phyloP scores from a whole-genome alignment of 345 rosid species.

The Citrus inodora region DNA sequence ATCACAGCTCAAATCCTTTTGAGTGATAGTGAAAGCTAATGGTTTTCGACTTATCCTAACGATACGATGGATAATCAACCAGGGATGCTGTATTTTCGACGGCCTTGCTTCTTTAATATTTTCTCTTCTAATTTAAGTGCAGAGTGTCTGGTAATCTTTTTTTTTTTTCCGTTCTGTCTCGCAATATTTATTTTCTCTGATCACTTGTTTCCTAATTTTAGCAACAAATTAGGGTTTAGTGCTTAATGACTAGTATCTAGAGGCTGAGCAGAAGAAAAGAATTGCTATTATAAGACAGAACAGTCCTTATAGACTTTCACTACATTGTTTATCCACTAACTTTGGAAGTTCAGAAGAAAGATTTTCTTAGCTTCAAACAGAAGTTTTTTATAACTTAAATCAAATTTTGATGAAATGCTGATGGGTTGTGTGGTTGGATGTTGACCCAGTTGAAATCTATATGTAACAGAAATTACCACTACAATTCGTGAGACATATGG shows the following conservation, averaged over 20 bases:
- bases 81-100: conserved; percentile 25
- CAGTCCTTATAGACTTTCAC: background rate
- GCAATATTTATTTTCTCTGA: background rate
- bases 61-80: background rate
- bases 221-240: conserved; percentile 11
- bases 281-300: background rate
- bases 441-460: background rate
- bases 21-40: background rate
- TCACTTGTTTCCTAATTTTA: background rate
- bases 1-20: background rate
- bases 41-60: background rate
- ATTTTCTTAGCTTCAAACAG: no score
- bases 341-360: background rate
- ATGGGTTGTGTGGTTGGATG: conserved; percentile 1
- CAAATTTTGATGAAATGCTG: conserved; percentile 4
- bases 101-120: conserved; percentile 42
- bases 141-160: conserved; percentile 34
- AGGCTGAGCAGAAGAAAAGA: background rate
- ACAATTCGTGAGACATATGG: conserved; percentile 38
- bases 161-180: background rate
- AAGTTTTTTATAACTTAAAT: no score
- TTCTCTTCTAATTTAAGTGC: conserved; percentile 37
- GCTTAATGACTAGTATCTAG: background rate
- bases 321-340: background rate
- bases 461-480: conserved; percentile 45